Evolutionary conservation across 148 eudicot genomes (phyloP).

Genomic region (Silene conica): DNA sequence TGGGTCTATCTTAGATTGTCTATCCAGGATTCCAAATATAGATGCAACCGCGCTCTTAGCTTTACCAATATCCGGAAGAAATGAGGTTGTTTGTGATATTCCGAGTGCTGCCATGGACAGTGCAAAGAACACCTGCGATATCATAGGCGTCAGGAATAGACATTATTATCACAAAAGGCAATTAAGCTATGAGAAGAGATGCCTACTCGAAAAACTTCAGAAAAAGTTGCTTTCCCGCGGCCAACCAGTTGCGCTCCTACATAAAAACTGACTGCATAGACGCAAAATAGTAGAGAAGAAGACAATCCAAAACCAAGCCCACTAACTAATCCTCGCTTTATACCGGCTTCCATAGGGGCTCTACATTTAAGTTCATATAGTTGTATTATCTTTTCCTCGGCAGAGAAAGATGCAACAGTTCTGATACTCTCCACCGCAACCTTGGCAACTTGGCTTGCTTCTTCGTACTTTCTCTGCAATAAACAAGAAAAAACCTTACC

Average conservation of each 20-base stretch:
- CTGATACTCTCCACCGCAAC: constrained; percentile 78
- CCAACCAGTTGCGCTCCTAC: constrained; percentile 57
- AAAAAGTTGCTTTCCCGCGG: constrained; percentile 42
- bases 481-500: no score
- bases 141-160: background rate
- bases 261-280: constrained; percentile 46
- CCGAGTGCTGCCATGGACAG: constrained; percentile 52
- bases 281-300: constrained; percentile 35
- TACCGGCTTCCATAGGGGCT: constrained; percentile 45
- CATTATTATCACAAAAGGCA: background rate
- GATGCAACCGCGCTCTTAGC: constrained; percentile 57
- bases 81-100: constrained; percentile 45
- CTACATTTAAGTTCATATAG: constrained; percentile 50
- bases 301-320: constrained; percentile 53
- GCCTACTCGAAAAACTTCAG: constrained; percentile 49
- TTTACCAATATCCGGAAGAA: constrained; percentile 47
- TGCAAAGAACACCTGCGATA: constrained; percentile 60
- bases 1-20: background rate
- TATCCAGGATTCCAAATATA: constrained; percentile 23
- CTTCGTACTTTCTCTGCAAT: constrained; percentile 49
- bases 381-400: constrained; percentile 55
- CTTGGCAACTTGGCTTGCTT: constrained; percentile 79
- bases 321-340: constrained; percentile 47
- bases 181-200: background rate
- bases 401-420: constrained; percentile 72